Conservation (phyloP, 2,329 filamentous ascomycete genomes). For the Scytalidium lignicola region DNA sequence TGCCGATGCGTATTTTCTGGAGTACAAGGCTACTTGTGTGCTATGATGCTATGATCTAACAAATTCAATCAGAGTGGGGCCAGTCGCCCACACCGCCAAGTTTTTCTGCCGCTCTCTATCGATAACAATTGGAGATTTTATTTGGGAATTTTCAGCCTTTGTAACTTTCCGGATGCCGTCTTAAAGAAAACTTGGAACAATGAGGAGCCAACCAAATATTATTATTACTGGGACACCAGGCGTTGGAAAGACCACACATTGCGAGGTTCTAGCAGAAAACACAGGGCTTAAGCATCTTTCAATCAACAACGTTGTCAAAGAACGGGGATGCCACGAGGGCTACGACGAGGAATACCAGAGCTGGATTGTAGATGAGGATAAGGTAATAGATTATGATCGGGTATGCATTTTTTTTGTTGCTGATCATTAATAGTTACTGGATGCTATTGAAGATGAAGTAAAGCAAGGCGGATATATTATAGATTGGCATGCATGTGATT, state of each 20-base stretch:
- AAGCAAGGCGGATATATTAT: conserved; percentile 79
- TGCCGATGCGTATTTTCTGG: too few species aligned
- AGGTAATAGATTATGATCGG: conserved; percentile 47
- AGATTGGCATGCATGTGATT: conserved; percentile 96
- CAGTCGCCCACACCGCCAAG: neutral
- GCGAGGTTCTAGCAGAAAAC: conserved; percentile 70
- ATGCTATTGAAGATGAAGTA: conserved; percentile 80
- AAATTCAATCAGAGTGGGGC: too few species aligned
- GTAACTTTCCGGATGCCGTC: neutral
- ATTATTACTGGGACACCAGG: conserved; percentile 94
- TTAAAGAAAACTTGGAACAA: conserved; percentile 16
- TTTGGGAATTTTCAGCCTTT: neutral
- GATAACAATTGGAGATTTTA: neutral
- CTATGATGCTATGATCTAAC: too few species aligned
- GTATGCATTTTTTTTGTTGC: neutral
- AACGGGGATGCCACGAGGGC: conserved; percentile 79
- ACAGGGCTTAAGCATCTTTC: conserved; percentile 77
- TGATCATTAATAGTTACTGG: conserved; percentile 58
- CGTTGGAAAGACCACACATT: conserved; percentile 92
- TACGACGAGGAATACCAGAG: conserved; percentile 81
- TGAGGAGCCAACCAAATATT: conserved; percentile 70
- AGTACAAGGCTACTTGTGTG: too few species aligned
- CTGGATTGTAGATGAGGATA: conserved; percentile 96
- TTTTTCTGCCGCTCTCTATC: conserved; percentile 4
- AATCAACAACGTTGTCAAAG: conserved; percentile 89